These are phyloP conservation scores for Zea luxurians DNA, from an alignment of 176 grass and related monocot genomes.

Conservation along the genomic window DNA sequence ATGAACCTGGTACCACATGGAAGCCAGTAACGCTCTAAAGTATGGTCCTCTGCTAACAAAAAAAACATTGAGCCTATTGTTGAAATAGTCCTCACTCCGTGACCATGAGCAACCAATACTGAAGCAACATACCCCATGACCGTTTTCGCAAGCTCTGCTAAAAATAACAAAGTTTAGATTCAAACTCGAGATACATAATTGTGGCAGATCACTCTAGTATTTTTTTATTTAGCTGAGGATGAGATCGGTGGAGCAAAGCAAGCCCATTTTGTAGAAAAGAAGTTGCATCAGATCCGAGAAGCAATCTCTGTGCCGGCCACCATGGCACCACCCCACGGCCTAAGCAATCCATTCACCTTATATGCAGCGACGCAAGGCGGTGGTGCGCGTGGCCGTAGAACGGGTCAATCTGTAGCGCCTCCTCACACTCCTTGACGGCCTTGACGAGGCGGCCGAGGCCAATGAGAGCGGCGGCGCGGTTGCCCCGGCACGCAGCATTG, in stretches of 20 bases:
- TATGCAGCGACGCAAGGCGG: slow-evolving; percentile 69
- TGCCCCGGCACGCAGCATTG: too few relatives aligned
- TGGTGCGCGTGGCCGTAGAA: slow-evolving; percentile 72
- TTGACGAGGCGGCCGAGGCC: slow-evolving; percentile 67
- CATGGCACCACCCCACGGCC: too few relatives aligned
- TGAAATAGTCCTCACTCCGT: not conserved
- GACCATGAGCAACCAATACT: slow-evolving; percentile 25
- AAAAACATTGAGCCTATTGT: slow-evolving; percentile 16
- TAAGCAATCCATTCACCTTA: slow-evolving; percentile 48
- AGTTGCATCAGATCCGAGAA: too few relatives aligned
- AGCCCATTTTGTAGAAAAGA: not conserved
- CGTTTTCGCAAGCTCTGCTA: slow-evolving; percentile 28
- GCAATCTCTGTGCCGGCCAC: slow-evolving; percentile 10
- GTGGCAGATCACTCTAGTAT: not conserved
- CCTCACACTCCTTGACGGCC: slow-evolving; percentile 84
- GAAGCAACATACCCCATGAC: slow-evolving; percentile 17
- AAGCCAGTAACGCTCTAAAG: too few relatives aligned
- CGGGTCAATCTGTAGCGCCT: slow-evolving; percentile 79
- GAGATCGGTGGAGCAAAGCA: slow-evolving; percentile 22
- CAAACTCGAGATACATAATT: too few relatives aligned
- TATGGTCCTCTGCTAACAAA: too few relatives aligned
- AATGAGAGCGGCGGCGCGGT: slow-evolving; percentile 87
- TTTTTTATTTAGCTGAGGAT: not conserved
- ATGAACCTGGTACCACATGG: too few relatives aligned
- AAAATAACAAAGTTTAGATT: slow-evolving; percentile 46